phyloP scores from a whole-genome alignment of 257 asterid species.

The Petrea volubilis region DNA sequence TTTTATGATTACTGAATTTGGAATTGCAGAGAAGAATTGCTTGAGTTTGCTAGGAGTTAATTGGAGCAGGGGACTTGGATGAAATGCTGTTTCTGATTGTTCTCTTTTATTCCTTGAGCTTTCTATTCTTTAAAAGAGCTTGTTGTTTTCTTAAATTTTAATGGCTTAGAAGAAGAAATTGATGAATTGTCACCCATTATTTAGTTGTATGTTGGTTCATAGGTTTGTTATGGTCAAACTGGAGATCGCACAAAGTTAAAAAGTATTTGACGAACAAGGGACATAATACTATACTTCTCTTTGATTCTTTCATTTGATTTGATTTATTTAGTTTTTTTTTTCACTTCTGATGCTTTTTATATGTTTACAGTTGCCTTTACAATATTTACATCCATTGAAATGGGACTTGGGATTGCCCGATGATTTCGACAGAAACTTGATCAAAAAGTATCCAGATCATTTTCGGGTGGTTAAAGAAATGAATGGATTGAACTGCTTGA shows the following conservation, averaged over 20 bases:
- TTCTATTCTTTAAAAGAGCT: too few relatives aligned
- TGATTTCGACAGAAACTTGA: conserved; percentile 65
- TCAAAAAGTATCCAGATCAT: conserved; percentile 59
- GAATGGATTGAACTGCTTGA: conserved; percentile 63
- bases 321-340: background rate
- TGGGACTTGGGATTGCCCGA: conserved; percentile 96
- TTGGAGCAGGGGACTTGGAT: background rate
- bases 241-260: background rate
- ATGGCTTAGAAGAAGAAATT: background rate
- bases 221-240: background rate
- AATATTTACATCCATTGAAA: conserved; percentile 67
- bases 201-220: background rate
- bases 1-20: background rate
- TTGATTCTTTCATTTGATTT: background rate
- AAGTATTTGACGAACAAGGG: background rate
- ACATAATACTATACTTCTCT: background rate
- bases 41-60: background rate
- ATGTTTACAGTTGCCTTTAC: conserved; percentile 66
- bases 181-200: background rate
- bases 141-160: background rate
- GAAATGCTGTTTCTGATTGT: background rate
- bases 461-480: conserved; percentile 64
- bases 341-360: conserved; percentile 1
- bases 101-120: background rate
- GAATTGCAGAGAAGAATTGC: background rate